These are phyloP conservation scores for Hypocrella siamensis DNA, from an alignment of 2,329 filamentous ascomycete genomes.

Conservation along the genomic window DNA sequence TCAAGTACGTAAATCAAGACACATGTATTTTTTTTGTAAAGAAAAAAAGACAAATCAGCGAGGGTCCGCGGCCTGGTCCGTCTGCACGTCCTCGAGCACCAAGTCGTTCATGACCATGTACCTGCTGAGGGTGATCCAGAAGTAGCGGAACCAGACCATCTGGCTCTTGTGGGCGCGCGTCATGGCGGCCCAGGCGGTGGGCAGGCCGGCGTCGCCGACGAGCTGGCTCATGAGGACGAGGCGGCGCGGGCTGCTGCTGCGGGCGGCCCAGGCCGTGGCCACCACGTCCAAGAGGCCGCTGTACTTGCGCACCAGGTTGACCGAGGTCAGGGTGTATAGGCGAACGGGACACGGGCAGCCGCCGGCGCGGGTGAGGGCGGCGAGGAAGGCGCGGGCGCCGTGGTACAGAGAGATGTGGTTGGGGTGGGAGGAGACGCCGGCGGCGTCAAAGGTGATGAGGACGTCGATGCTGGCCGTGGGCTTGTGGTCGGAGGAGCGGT, in stretches of 20 bases:
- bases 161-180: constrained; percentile 79
- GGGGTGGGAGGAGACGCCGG: constrained; percentile 73
- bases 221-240: constrained; percentile 61
- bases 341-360: constrained; percentile 61
- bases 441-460: constrained; percentile 77
- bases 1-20: no score
- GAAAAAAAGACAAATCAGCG: no score
- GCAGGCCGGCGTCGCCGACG: constrained; percentile 36
- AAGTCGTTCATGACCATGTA: constrained; percentile 97
- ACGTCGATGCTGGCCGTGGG: constrained; percentile 49
- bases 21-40: no score
- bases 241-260: constrained; percentile 26
- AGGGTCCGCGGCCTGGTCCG: no score
- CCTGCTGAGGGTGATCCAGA: constrained; percentile 78
- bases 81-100: constrained; percentile 34
- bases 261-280: constrained; percentile 31
- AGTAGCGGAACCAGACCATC: constrained; percentile 97
- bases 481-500: constrained; percentile 18
- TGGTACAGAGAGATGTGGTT: constrained; percentile 86
- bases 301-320: constrained; percentile 69
- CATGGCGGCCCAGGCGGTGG: constrained; percentile 69
- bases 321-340: constrained; percentile 69
- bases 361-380: constrained; percentile 45
- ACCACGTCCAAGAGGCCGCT: constrained; percentile 58
- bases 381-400: constrained; percentile 61